Base-by-base conservation (phyloP, 345 rosid genomes). In the Lumnitzera racemosa region DNA sequence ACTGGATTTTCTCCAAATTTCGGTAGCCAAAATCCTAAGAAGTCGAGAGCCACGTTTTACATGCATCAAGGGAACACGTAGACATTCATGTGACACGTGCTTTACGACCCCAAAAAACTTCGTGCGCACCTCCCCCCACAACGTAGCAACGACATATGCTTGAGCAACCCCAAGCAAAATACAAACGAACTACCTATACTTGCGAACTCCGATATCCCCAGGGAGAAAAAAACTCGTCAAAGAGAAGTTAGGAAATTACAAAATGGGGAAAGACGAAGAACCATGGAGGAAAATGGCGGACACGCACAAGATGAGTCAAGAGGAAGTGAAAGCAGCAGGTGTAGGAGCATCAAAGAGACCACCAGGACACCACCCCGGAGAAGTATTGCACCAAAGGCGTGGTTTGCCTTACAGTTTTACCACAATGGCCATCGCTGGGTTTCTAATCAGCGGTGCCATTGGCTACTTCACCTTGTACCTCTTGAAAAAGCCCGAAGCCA, bases 301-400 rank as follows among this genome's bases (percentile, higher is more conserved):
- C 55, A 88, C 91, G 7, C 80, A 81, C 62, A 83, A 76, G 78
- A 84, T 85, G 96, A 81, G 78, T 3, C 69, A 80, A 0, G 90
- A 81, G 36, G 78, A 62, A 46, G 80, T 76, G 29, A 80, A 59
- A 61, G 83, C 81, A 1, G 80, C 95, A 2, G 90, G 87, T 0
- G 81, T 74, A 6, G 79, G 83, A 15, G 75, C 75, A 29, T 79
- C 88, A 2, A 80, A 56, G 75, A 64, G 89, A 69, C 90, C 87
- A 2, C 84, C 95, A 0, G 92, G 95, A 7, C 71, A 49, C 57
- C 58, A 75, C 68, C 89, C 83, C 0, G 81, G 96, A 0, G 84
- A 62, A 51, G 61, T 81, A 16, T 73, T 91, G 56, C 95, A 88
- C 67, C 98, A 87, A 76, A 71, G 83, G 61, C 77, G 84, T 57